A percentile compares a stretch with the other conserved stretches of the same genome.
Evolutionary conservation across 352 stramenopile genomes (phyloP).

Genomic region (Pythium aphanidermatum): DNA sequence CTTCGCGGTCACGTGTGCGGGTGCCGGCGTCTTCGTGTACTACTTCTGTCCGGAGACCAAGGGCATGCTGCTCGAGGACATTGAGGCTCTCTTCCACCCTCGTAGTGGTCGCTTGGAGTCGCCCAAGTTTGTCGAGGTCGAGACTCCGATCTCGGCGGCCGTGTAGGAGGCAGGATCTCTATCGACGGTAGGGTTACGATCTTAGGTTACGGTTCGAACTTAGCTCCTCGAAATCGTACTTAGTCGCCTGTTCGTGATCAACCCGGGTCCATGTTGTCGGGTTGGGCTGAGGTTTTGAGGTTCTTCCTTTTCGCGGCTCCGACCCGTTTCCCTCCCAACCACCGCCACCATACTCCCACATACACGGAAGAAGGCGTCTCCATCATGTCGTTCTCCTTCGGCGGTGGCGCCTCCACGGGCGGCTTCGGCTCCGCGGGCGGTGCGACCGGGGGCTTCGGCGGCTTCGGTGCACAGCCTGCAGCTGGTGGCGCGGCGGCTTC

Average conservation of each 20-base stretch:
- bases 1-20: constrained; percentile 28
- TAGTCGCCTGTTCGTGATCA: no score
- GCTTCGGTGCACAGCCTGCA: constrained; percentile 17
- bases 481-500: constrained; percentile 28
- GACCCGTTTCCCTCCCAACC: background rate
- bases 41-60: no score
- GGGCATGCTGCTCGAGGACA: no score
- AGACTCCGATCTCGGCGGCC: no score
- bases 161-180: no score
- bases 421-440: constrained; percentile 17
- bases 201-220: no score
- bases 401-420: constrained; percentile 5
- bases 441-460: constrained; percentile 3
- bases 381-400: constrained; percentile 20
- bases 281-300: constrained; percentile 16
- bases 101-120: no score
- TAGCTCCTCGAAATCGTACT: no score
- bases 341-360: background rate
- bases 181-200: no score
- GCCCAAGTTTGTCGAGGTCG: no score
- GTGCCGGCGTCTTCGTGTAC: constrained; percentile 18
- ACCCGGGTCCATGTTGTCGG: no score
- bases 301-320: background rate
- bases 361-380: background rate
- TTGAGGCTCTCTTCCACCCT: no score